These are phyloP conservation scores for Parathielavia appendiculata DNA, from an alignment of 495 filamentous ascomycete species.

Conservation along the genomic window DNA sequence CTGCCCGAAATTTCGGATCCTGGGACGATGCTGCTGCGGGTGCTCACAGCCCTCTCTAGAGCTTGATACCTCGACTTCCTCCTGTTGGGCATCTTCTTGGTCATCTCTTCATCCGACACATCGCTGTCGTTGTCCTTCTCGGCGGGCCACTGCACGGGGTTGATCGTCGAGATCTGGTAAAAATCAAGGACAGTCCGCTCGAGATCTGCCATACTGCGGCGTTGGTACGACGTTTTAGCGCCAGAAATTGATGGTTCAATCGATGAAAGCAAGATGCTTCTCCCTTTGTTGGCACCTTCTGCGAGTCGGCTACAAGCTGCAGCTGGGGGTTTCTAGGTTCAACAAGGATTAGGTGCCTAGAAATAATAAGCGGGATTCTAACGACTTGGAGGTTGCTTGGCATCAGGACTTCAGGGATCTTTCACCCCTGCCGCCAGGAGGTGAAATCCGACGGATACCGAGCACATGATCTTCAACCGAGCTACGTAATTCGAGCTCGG, in stretches of 20 bases:
- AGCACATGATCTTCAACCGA: slow-evolving; percentile 9
- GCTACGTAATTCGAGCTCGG: neutral
- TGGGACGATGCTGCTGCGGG: slow-evolving; percentile 57
- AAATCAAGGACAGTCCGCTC: slow-evolving; percentile 77
- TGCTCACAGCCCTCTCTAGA: slow-evolving; percentile 67
- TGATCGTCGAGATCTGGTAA: slow-evolving; percentile 78
- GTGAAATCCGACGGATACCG: neutral
- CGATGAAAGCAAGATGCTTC: neutral
- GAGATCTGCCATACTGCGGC: slow-evolving; percentile 49
- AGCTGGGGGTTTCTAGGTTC: neutral
- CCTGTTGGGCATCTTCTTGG: slow-evolving; percentile 48
- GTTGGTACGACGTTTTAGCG: neutral
- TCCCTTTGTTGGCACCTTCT: neutral
- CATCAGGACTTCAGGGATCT: neutral
- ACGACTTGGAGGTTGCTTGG: slow-evolving; percentile 1
- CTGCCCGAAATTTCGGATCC: slow-evolving; percentile 64
- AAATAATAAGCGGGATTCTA: too few relatives aligned
- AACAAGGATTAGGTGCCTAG: neutral
- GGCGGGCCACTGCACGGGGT: slow-evolving; percentile 79
- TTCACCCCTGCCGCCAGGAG: neutral
- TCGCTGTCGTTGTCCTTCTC: slow-evolving; percentile 69
- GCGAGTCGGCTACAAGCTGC: neutral
- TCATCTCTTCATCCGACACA: slow-evolving; percentile 58
- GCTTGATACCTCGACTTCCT: slow-evolving; percentile 79
- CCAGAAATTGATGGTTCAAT: neutral